Conservation (phyloP, 2,329 filamentous ascomycete genomes). For the Colletotrichum sp. region DNA sequence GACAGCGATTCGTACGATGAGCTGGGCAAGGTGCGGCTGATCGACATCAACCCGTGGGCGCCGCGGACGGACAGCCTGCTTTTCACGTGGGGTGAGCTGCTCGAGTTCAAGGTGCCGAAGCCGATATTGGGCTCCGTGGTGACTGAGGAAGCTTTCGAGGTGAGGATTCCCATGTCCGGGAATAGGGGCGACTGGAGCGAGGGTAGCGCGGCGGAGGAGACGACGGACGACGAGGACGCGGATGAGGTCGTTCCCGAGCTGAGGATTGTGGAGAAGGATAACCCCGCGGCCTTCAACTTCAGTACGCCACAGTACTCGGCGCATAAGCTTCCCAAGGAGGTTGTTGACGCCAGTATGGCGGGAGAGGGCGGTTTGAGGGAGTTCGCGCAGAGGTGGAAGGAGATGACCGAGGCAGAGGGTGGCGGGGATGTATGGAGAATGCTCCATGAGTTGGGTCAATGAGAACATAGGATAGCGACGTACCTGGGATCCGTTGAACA, state of each 20-base stretch:
- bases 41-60: conserved; percentile 97
- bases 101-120: conserved; percentile 70
- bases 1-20: conserved; percentile 58
- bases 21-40: conserved; percentile 79
- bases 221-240: conserved; percentile 38
- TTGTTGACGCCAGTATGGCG: conserved; percentile 73
- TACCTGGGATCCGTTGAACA: background rate
- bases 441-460: background rate
- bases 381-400: conserved; percentile 78
- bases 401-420: conserved; percentile 50
- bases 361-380: conserved; percentile 81
- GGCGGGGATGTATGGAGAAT: conserved; percentile 44
- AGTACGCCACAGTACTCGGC: conserved; percentile 88
- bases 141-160: conserved; percentile 31
- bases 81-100: conserved; percentile 88
- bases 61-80: conserved; percentile 85
- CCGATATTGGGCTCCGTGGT: conserved; percentile 57
- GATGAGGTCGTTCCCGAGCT: conserved; percentile 70
- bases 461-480: background rate
- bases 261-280: conserved; percentile 80
- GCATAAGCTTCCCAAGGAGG: conserved; percentile 92
- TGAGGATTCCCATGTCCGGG: background rate
- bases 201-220: conserved; percentile 38
- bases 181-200: conserved; percentile 32
- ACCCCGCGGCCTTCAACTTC: conserved; percentile 89